Base-by-base conservation (phyloP, 2,329 filamentous ascomycete genomes). In the Trichoderma koningiopsis region DNA sequence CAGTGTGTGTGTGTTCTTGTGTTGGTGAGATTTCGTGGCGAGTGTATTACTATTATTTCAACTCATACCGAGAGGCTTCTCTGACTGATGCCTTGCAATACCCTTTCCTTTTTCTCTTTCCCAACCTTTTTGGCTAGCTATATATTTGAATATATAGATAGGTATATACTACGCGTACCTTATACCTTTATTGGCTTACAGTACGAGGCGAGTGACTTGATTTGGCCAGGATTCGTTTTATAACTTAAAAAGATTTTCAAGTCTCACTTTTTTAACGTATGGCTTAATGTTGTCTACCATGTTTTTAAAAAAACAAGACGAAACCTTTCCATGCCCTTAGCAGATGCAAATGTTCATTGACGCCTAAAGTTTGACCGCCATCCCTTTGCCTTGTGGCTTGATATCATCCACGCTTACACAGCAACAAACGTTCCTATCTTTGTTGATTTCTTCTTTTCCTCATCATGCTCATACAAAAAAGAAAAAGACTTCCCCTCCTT, bases 341-440 rank as follows among this genome's bases (percentile, higher is more conserved):
- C 76, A 79, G 78, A 80, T 81, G 79, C 76, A 80, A 80, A 80
- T 79, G 77, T 79, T 80, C 77, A 80, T 79, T 77, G 78, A 80
- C 79, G 79, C 79, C 79, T 78, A 74, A 77, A 58, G 74, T 77
- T 67, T 78, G 78, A 79, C 76, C 76, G 77, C 78, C 75, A 76
- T 76, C 77, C 76, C 73, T 55, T 75, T 63, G 64, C 72, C 61
- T 37, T 68, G 66, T 62, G 57, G 55, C 64, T 71, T 63, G 61
- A 69, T 68, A 63, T 69, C 56, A 65, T 62, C 63, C 66, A 55
- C 68, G 37, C 40, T 19, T 27, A 22, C 63, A 56, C 55, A 55
- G 31, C 35, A 49, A 37, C 62, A 35, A 19, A 19, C 40, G 22
- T n/a, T n/a, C 40, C 47, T 24, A 24, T n/a, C 14, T 49, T 63